Conservation (phyloP, 2,329 filamentous ascomycete species). For the Colletotrichum sp. region DNA sequence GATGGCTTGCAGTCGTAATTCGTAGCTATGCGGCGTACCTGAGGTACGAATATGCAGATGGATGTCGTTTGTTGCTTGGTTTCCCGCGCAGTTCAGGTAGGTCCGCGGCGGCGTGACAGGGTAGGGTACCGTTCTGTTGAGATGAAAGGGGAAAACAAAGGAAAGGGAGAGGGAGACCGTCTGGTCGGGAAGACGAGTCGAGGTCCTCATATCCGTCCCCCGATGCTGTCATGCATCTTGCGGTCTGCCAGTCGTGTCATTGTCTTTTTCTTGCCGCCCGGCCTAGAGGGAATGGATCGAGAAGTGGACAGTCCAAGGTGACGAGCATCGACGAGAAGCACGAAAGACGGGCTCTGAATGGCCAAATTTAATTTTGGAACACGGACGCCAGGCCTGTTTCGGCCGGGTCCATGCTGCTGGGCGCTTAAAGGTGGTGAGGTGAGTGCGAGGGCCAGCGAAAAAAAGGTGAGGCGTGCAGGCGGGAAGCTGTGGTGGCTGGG, state of each 20-base stretch:
- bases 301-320: slow-evolving; percentile 13
- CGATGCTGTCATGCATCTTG: neutral
- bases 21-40: neutral
- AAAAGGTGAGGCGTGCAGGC: neutral
- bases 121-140: slow-evolving; percentile 9
- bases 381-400: slow-evolving; percentile 12
- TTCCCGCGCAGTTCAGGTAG: neutral
- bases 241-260: neutral
- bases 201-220: slow-evolving; percentile 11
- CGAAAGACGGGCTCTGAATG: neutral
- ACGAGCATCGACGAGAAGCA: neutral
- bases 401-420: slow-evolving; percentile 10
- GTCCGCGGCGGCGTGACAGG: neutral
- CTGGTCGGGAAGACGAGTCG: neutral
- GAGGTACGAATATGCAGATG: neutral
- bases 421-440: slow-evolving; percentile 14
- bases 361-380: slow-evolving; percentile 13
- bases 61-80: neutral
- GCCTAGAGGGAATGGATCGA: neutral
- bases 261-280: slow-evolving; percentile 6
- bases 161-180: neutral
- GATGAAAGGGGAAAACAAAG: slow-evolving; percentile 7
- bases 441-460: neutral
- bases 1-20: neutral
- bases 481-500: neutral